These are phyloP conservation scores for Rhizopus arrhizus DNA, from an alignment of 371 early-diverging fungal species.

Conservation along the genomic window DNA sequence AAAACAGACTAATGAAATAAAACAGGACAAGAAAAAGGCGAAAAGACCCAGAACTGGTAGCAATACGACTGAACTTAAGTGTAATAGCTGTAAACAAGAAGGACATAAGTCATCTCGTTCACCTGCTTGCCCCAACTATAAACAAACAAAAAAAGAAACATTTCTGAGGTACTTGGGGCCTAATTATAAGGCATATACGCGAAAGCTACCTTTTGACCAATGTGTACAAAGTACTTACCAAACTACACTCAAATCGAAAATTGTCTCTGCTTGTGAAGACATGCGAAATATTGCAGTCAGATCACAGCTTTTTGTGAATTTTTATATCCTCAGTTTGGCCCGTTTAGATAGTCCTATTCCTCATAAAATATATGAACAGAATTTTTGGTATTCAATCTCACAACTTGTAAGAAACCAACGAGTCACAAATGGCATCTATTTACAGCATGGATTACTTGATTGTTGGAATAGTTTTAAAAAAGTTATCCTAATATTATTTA, in stretches of 20 bases:
- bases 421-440: constrained; percentile 18
- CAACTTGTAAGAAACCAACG: neutral
- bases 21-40: neutral
- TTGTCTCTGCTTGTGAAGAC: constrained; percentile 6
- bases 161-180: constrained; percentile 3
- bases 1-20: neutral
- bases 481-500: no score
- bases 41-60: neutral
- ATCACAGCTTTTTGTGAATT: constrained; percentile 2
- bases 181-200: neutral
- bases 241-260: neutral
- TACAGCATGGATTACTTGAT: no score
- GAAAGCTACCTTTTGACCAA: constrained; percentile 7
- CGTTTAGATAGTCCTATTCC: neutral
- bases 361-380: neutral
- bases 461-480: no score
- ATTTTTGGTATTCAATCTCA: neutral
- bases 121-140: neutral
- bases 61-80: neutral
- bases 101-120: constrained; percentile 7
- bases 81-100: neutral
- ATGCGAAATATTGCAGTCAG: constrained; percentile 3
- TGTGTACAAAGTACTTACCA: neutral
- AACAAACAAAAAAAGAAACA: constrained; percentile 1
- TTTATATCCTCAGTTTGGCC: constrained; percentile 1